Percentiles rank a stretch among this genome's conserved stretches.
These are phyloP conservation scores for Ophiostoma ulmi DNA, from an alignment of 2,329 filamentous ascomycete genomes.

Conservation along the genomic window DNA sequence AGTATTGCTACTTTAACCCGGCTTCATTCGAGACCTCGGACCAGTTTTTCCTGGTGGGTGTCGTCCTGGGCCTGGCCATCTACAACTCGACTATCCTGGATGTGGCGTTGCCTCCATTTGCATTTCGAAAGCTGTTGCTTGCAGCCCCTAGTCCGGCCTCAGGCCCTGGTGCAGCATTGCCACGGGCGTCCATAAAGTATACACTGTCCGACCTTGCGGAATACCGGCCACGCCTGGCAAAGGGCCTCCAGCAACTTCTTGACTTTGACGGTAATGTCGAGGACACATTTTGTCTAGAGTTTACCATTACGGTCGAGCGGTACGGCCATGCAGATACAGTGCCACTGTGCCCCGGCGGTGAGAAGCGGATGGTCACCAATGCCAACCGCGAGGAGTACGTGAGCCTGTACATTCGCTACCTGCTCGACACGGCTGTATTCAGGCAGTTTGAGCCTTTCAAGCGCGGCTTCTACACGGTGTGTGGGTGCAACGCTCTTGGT, in stretches of 20 bases:
- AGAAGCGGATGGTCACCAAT: slow-evolving; percentile 73
- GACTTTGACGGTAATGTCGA: slow-evolving; percentile 83
- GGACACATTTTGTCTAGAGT: slow-evolving; percentile 73
- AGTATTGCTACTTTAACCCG: slow-evolving; percentile 90
- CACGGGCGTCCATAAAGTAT: slow-evolving; percentile 62
- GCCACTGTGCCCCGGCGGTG: slow-evolving; percentile 69
- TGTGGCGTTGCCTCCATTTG: slow-evolving; percentile 79
- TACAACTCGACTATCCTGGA: slow-evolving; percentile 94
- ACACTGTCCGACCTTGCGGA: slow-evolving; percentile 78
- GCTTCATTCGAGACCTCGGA: slow-evolving; percentile 85
- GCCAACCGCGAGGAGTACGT: slow-evolving; percentile 80
- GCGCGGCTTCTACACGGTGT: slow-evolving; percentile 87
- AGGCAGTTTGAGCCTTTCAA: slow-evolving; percentile 92
- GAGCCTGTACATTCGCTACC: slow-evolving; percentile 72
- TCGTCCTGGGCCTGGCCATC: slow-evolving; percentile 81
- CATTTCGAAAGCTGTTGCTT: slow-evolving; percentile 79
- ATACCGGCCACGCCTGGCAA: slow-evolving; percentile 69
- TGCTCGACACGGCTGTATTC: slow-evolving; percentile 71
- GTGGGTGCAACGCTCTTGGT: slow-evolving; percentile 78
- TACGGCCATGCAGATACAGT: slow-evolving; percentile 65
- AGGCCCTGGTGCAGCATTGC: slow-evolving; percentile 48
- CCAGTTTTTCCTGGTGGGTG: slow-evolving; percentile 85
- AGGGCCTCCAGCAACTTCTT: slow-evolving; percentile 68
- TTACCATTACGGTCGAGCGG: slow-evolving; percentile 69
- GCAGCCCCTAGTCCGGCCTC: slow-evolving; percentile 61